Evolutionary conservation across 2,329 filamentous ascomycete genomes (phyloP), one percentile per base, ranked within the genome.

Genomic region (Dactylonectria estremocensis): DNA sequence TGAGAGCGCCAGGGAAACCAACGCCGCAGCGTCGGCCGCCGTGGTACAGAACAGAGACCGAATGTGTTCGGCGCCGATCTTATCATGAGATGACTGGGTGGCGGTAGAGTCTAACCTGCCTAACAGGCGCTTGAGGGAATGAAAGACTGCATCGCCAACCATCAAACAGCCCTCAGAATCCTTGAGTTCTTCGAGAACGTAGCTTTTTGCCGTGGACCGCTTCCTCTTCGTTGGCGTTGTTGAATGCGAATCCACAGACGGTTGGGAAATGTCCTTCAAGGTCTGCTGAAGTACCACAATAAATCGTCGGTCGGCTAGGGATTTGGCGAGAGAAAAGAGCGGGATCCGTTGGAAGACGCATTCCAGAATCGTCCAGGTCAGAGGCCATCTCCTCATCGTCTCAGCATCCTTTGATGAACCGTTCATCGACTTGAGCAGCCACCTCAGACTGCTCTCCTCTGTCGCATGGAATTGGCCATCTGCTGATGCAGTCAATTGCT

Each of bases 231-330:
- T 77, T 9, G 74, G 63, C 7, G 71, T 69, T 3, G 74, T 56
- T 31, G 74, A 64, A 10, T 70, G 57, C 14, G 77, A 72, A 46
- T 80, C 76, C n/a, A 69, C 66, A 10, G 57, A 49, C n/a, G 77
- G 77, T 20, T 72, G 71, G 9, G 85, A 84, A 43, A 88, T 71
- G 24, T 94, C 91, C 54, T 88, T 85, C 54, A 95, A 80, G 0
- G 91, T 89, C 73, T 89, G 87, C 73, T 91, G 89, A 48, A 97
- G 78, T 10, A 94, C 87, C 1, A 82, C 80, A 37, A 93, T 81
- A 60, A 97, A 93, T 52, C 89, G 87, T 64, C 91, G 86, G 65
- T 95, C 91, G 22, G 89, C 90, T 7, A 97, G 85, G 4, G 92
- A 90, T 65, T 90, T 90, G 9, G 93, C 92, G 24, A 93, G 84